A percentile compares a stretch with the other conserved stretches of the same genome.
These are phyloP conservation scores for Trichophyton schoenleinii DNA, from an alignment of 2,329 filamentous ascomycete genomes.

Conservation along the genomic window DNA sequence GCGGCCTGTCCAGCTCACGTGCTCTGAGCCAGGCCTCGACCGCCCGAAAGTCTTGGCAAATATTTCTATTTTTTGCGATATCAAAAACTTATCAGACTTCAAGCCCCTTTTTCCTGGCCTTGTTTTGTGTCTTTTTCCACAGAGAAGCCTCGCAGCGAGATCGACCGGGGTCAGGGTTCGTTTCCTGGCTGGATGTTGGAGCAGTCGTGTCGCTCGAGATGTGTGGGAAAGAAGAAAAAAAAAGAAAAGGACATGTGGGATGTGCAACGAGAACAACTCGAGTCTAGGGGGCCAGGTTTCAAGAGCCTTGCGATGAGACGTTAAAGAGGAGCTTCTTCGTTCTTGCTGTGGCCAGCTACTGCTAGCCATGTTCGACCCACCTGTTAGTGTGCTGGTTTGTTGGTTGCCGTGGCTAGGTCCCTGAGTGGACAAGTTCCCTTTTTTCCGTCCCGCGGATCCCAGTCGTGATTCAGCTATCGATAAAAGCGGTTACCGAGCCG, in stretches of 20 bases:
- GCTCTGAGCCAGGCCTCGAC: background rate
- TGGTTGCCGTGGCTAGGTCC: background rate
- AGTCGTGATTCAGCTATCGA: background rate
- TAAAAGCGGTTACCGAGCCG: background rate
- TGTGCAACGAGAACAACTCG: background rate
- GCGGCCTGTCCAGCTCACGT: background rate
- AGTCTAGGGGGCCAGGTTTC: background rate
- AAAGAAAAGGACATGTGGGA: background rate
- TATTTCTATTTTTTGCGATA: background rate
- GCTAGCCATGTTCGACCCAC: background rate
- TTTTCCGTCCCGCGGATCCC: background rate
- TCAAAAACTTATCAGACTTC: background rate
- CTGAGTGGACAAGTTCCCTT: background rate
- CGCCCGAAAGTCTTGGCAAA: background rate
- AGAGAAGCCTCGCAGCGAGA: background rate
- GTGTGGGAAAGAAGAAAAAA: background rate
- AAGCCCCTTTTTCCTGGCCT: background rate
- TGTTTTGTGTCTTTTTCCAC: background rate
- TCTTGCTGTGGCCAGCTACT: background rate
- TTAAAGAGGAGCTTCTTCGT: background rate
- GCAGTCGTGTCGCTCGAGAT: background rate
- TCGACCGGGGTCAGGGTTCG: background rate
- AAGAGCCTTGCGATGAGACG: background rate
- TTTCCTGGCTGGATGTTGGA: background rate
- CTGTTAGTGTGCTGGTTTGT: background rate